Percentiles rank a stretch among this genome's conserved stretches.
Evolutionary conservation across 73 alveolate species (phyloP).

Genomic region (Tetrahymena thermophila): DNA sequence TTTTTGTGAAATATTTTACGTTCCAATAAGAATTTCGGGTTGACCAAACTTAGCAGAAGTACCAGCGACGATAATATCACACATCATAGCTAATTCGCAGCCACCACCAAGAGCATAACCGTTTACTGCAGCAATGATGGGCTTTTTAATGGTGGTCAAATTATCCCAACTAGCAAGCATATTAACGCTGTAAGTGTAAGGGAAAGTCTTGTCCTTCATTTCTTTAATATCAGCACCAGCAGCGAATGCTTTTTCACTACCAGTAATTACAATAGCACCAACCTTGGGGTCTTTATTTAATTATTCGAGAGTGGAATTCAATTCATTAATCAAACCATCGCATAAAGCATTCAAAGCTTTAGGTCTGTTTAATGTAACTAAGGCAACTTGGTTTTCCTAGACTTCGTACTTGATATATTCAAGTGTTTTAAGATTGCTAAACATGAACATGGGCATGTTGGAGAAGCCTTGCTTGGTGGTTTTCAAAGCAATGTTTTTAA

Average conservation of each 20-base stretch:
- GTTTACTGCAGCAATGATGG: slow-evolving; percentile 95
- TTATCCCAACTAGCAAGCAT: slow-evolving; percentile 64
- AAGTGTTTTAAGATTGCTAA: neutral
- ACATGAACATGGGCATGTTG: neutral
- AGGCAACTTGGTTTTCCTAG: slow-evolving; percentile 49
- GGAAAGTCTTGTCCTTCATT: slow-evolving; percentile 69
- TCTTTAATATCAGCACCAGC: slow-evolving; percentile 98
- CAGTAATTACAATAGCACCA: slow-evolving; percentile 90
- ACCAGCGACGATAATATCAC: slow-evolving; percentile 95
- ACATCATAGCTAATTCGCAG: slow-evolving; percentile 96
- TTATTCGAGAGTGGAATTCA: slow-evolving; percentile 47
- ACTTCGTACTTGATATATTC: neutral
- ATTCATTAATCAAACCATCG: slow-evolving; percentile 72
- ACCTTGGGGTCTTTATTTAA: slow-evolving; percentile 67
- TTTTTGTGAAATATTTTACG: slow-evolving; percentile 1
- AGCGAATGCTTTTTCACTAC: slow-evolving; percentile 93
- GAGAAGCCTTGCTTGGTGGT: neutral
- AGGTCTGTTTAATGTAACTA: slow-evolving; percentile 82
- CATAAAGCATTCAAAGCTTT: slow-evolving; percentile 90
- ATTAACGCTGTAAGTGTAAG: slow-evolving; percentile 47
- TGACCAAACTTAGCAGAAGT: slow-evolving; percentile 94
- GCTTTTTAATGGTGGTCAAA: slow-evolving; percentile 61
- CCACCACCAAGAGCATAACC: slow-evolving; percentile 99
- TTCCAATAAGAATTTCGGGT: slow-evolving; percentile 95
- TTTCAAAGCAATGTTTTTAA: neutral